phyloP scores from a whole-genome alignment of 2,329 filamentous ascomycete species.

The Hypoxylon sp. region DNA sequence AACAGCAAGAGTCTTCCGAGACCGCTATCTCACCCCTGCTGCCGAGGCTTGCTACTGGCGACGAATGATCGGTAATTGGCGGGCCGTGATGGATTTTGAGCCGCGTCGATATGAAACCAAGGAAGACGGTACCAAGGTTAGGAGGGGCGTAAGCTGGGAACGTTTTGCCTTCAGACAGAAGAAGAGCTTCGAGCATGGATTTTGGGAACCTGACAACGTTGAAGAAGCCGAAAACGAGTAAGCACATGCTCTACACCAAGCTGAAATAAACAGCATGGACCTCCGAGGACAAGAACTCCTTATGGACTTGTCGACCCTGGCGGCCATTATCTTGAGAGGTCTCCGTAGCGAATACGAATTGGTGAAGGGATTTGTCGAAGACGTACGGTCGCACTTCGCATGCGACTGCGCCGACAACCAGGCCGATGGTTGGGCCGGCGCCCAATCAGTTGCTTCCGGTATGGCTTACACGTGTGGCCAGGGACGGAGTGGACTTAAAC shows the following conservation, averaged over 20 bases:
- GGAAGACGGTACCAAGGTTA: conserved; percentile 38
- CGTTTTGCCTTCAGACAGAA: conserved; percentile 48
- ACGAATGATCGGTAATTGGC: conserved; percentile 44
- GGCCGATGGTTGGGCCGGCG: not conserved
- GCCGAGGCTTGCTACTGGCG: conserved; percentile 71
- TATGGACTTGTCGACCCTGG: not conserved
- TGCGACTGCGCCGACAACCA: not conserved
- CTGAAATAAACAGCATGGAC: not conserved
- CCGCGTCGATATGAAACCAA: conserved; percentile 40
- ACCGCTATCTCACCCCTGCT: conserved; percentile 67
- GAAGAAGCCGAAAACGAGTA: conserved; percentile 29
- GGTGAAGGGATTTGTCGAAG: not conserved
- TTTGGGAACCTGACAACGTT: conserved; percentile 40
- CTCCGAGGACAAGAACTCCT: not conserved
- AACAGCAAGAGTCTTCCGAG: conserved; percentile 62
- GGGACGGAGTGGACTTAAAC: not conserved
- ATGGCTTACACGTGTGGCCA: not conserved
- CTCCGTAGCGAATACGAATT: not conserved
- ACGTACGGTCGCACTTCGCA: not conserved
- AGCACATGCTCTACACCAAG: not conserved
- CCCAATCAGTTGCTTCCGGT: not conserved
- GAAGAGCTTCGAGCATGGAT: conserved; percentile 46
- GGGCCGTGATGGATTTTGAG: conserved; percentile 46
- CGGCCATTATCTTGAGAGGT: not conserved
- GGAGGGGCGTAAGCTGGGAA: conserved; percentile 51